phyloP scores from a whole-genome alignment of 768 basidiomycete species.

The Rhizopogon rudus region DNA sequence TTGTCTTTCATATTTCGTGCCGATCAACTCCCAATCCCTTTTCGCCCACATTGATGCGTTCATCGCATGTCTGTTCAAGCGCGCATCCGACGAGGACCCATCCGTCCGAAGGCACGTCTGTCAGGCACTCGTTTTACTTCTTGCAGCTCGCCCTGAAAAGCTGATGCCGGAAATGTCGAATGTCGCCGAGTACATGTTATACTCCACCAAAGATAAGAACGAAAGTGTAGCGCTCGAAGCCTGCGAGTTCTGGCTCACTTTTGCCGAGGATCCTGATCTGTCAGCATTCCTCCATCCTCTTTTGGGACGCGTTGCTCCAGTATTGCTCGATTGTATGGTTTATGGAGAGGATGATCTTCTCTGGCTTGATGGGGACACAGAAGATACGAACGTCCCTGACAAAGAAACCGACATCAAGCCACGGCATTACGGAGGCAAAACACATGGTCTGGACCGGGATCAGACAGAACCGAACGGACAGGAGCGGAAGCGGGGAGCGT shows the following conservation, averaged over 20 bases:
- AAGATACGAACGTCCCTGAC: constrained; percentile 88
- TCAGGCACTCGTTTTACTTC: constrained; percentile 88
- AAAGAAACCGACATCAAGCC: constrained; percentile 97
- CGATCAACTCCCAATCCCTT: constrained; percentile 81
- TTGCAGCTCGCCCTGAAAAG: constrained; percentile 92
- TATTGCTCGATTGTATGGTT: constrained; percentile 95
- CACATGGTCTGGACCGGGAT: constrained; percentile 82
- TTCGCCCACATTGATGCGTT: constrained; percentile 90
- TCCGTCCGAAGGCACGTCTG: constrained; percentile 94
- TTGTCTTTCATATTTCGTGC: constrained; percentile 92
- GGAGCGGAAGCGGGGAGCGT: constrained; percentile 47
- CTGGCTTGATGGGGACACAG: constrained; percentile 89
- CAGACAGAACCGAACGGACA: constrained; percentile 28
- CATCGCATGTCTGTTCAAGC: constrained; percentile 90
- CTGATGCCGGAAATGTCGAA: constrained; percentile 93
- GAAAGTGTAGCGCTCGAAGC: constrained; percentile 96
- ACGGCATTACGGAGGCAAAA: constrained; percentile 81
- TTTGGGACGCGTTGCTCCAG: constrained; percentile 87
- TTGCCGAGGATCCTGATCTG: constrained; percentile 92
- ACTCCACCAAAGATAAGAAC: constrained; percentile 96
- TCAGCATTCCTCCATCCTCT: constrained; percentile 81
- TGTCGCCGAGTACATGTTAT: constrained; percentile 98
- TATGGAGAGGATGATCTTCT: constrained; percentile 96
- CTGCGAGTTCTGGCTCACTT: constrained; percentile 99
- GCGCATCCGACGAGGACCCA: constrained; percentile 91